These are phyloP conservation scores for Malbranchea cinnamomea DNA, from an alignment of 2,329 filamentous ascomycete species.

Conservation along the genomic window DNA sequence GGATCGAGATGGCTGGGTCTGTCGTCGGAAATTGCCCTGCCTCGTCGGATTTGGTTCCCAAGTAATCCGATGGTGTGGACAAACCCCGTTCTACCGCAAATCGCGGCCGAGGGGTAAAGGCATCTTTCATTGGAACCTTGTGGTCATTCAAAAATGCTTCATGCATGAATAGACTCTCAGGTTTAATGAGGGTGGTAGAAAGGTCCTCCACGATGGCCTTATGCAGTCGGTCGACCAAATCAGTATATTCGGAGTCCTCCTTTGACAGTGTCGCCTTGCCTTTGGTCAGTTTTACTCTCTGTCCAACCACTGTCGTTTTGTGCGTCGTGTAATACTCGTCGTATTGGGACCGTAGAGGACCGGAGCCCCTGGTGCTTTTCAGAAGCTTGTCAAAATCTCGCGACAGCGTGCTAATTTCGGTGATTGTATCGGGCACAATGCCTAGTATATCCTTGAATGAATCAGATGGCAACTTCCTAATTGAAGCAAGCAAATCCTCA, in stretches of 20 bases:
- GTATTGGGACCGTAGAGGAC: conserved; percentile 56
- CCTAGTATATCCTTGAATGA: conserved; percentile 28
- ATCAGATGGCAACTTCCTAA: conserved; percentile 40
- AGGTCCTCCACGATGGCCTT: conserved; percentile 33
- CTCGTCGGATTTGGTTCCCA: conserved; percentile 34
- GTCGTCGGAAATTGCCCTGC: no score
- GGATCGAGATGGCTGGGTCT: conserved; percentile 43
- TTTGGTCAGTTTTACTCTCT: conserved; percentile 44
- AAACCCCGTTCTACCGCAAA: conserved; percentile 46
- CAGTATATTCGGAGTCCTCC: conserved; percentile 40
- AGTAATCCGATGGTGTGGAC: conserved; percentile 44
- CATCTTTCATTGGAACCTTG: conserved; percentile 40
- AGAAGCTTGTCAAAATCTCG: conserved; percentile 35
- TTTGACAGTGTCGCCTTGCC: conserved; percentile 39
- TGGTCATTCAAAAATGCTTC: conserved; percentile 46
- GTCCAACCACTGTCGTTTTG: conserved; percentile 43
- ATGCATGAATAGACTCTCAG: conserved; percentile 37
- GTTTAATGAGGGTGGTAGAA: conserved; percentile 30
- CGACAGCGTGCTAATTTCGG: conserved; percentile 29
- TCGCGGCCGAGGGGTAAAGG: conserved; percentile 43
- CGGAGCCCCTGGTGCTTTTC: conserved; percentile 30
- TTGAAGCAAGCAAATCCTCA: conserved; percentile 35
- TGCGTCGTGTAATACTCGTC: conserved; percentile 46
- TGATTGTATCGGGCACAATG: conserved; percentile 20
- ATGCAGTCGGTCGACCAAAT: conserved; percentile 35